Evolutionary conservation across 1,284 basidiomycete genomes (phyloP).

Genomic region (Trichosporon faecale): DNA sequence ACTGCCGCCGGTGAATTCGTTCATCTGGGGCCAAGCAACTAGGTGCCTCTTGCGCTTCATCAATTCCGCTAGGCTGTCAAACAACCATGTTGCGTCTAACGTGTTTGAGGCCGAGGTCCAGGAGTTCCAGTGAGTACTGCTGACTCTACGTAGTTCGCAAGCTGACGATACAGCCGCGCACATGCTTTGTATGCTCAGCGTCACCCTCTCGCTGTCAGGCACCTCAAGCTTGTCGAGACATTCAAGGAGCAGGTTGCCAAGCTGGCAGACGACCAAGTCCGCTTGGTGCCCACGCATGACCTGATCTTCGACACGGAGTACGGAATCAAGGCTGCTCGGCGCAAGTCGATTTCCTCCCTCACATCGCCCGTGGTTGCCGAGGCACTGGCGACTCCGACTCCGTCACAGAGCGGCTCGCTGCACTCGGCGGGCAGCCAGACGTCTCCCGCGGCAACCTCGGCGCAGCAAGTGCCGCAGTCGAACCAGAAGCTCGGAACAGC

Average conservation of each 20-base stretch:
- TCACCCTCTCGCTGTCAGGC: constrained; percentile 35
- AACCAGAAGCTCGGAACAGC: neutral
- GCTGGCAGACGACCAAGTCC: neutral
- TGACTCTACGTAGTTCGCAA: neutral
- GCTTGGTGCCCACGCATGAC: constrained; percentile 5
- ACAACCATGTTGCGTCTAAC: constrained; percentile 32
- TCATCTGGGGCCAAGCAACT: constrained; percentile 32
- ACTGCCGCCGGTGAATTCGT: constrained; percentile 30
- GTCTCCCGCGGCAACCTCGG: neutral
- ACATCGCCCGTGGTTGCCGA: neutral
- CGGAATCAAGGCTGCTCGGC: neutral
- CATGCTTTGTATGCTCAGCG: constrained; percentile 33
- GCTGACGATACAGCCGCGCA: constrained; percentile 28
- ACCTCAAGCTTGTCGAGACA: constrained; percentile 34
- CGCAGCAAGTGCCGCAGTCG: neutral
- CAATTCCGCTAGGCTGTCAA: constrained; percentile 29
- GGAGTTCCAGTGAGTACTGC: constrained; percentile 35
- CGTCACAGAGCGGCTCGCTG: neutral
- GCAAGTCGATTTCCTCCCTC: constrained; percentile 13
- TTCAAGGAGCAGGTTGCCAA: constrained; percentile 6
- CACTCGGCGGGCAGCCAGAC: constrained; percentile 1
- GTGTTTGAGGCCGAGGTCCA: constrained; percentile 43
- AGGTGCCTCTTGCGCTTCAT: constrained; percentile 40
- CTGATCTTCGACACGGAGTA: constrained; percentile 17
- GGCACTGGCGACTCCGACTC: neutral